Evolutionary conservation across 73 alveolate genomes (phyloP), one percentile per base, ranked within the genome.

Genomic region (Blepharisma japonicum): DNA sequence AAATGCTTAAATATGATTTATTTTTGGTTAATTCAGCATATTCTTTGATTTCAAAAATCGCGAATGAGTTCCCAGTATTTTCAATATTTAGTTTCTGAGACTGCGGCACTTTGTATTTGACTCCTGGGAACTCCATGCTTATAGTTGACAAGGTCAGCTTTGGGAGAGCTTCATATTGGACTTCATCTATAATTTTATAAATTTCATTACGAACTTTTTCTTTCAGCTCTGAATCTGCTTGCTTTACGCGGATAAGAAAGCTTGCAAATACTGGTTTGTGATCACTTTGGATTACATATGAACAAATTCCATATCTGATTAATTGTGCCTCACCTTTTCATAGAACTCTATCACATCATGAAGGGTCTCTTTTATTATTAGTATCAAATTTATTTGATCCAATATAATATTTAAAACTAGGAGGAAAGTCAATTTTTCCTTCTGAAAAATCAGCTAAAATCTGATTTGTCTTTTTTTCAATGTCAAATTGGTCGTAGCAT

Each of bases 231-330:
- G 14, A 14, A 14, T 14, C 47, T 1, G 14, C 47, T 14, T 8
- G 14, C 23, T 25, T 61, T 61, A 25, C 47, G 2, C 18, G 38
- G 14, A 61, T 9, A 14, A 8, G 14, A 39, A 61, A n/a, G 23
- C 11, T 14, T 61, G 74, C 74, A 20, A 14, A 61, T 14, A 61
- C 47, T 61, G 74, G 74, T 5, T 61, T 61, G 74, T 61, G 74
- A 39, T 61, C 74, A 5, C 74, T 61, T 61, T 61, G 74, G 23
- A 20, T 14, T 14, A 61, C 47, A 14, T 61, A n/a, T 8, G 47
- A 25, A 61, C 38, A 14, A 14, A 39, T 18, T 8, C 23, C 47
- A 25, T 61, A 61, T n/a, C 11, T 25, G 38, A 9, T 9, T 8
- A 61, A 9, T 20, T 61, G 14, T 1, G 47, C 74, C 2, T n/a